These are phyloP conservation scores for Chaetoceros tenuissimus DNA, from an alignment of 108 stramenopile genomes.

Conservation along the genomic window DNA sequence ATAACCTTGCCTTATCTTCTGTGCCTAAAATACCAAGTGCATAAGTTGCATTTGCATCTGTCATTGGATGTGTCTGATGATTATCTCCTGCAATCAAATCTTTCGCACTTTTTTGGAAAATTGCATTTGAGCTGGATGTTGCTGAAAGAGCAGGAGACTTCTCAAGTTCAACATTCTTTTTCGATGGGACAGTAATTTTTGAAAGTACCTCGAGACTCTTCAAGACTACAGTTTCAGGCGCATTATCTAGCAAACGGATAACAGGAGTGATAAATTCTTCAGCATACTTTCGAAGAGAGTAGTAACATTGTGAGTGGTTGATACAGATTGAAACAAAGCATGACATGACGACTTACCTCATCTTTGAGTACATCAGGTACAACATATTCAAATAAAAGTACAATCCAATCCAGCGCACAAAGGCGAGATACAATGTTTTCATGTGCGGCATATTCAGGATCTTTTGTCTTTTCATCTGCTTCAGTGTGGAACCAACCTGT, in stretches of 20 bases:
- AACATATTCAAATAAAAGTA: conserved; percentile 76
- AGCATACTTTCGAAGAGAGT: conserved; percentile 40
- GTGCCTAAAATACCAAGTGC: conserved; percentile 59
- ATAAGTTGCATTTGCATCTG: conserved; percentile 46
- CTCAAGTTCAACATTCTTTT: neutral
- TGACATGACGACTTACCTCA: conserved; percentile 70
- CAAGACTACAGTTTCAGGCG: conserved; percentile 64
- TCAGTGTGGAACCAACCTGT: conserved; percentile 75
- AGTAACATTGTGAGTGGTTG: conserved; percentile 1
- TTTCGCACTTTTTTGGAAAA: neutral
- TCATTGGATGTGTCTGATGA: conserved; percentile 35
- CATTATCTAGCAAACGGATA: conserved; percentile 74
- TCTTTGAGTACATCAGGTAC: conserved; percentile 77
- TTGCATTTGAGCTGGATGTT: neutral
- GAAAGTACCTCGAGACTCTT: conserved; percentile 84
- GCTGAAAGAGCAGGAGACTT: neutral
- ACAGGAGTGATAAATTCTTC: conserved; percentile 76
- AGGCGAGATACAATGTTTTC: conserved; percentile 59
- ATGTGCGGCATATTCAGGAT: conserved; percentile 32
- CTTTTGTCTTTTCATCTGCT: conserved; percentile 23
- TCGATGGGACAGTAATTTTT: conserved; percentile 66
- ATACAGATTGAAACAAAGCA: too few species aligned
- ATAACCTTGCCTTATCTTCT: conserved; percentile 30
- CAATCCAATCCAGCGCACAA: conserved; percentile 80
- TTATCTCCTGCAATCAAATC: neutral